Percentiles rank a stretch among this genome's conserved stretches.
These are phyloP conservation scores for Ogataea pini DNA, from an alignment of 805 yeast genomes.

Conservation along the genomic window DNA sequence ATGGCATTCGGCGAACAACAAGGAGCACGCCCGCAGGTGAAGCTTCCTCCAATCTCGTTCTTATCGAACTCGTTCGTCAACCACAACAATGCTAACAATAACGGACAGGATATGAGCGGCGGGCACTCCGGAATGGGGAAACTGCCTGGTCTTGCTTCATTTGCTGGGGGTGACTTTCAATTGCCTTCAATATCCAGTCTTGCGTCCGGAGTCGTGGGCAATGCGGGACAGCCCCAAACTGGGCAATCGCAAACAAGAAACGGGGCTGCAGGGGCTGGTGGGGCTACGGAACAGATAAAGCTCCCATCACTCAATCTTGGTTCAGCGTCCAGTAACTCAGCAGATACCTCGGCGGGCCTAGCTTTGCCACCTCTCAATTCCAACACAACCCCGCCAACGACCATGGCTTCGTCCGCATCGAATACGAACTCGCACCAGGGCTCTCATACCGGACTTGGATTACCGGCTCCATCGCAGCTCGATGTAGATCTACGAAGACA, in stretches of 20 bases:
- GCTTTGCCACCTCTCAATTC: conserved; percentile 13
- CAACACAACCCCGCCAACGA: conserved; percentile 5
- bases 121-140: neutral
- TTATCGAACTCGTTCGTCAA: conserved; percentile 17
- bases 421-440: conserved; percentile 6
- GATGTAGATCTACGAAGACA: conserved; percentile 25
- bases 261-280: neutral
- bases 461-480: conserved; percentile 24
- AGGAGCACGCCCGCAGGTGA: conserved; percentile 19
- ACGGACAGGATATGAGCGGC: conserved; percentile 1
- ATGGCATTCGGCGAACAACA: conserved; percentile 6
- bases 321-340: conserved; percentile 7
- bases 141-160: conserved; percentile 11
- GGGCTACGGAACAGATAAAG: conserved; percentile 15
- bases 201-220: conserved; percentile 7
- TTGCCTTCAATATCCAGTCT: conserved; percentile 16
- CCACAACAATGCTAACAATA: conserved; percentile 10
- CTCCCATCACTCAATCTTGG: conserved; percentile 20
- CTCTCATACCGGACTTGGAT: conserved; percentile 1
- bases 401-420: conserved; percentile 10
- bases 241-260: neutral
- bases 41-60: conserved; percentile 32
- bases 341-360: conserved; percentile 6
- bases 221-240: conserved; percentile 1
- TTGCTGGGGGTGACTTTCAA: conserved; percentile 22